Base-by-base conservation (phyloP, 805 yeast species). In the Ogataea pini region DNA sequence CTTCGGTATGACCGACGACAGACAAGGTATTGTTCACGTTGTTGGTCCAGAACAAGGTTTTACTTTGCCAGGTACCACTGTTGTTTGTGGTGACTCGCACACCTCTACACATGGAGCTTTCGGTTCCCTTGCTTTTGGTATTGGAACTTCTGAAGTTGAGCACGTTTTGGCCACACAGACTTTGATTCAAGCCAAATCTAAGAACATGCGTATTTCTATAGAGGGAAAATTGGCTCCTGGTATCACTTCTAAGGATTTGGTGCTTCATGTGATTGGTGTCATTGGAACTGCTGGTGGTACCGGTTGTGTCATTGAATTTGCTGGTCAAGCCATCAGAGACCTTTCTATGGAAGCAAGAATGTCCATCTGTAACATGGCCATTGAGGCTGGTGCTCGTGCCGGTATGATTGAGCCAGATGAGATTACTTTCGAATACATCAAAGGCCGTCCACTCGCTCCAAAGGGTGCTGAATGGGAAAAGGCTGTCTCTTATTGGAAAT, bases 201-300 rank as follows among this genome's bases (percentile, higher is more conserved):
- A 92, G 70, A 94, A 94, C 75, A 94, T 94, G 99, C 80, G 94
- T 65, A 85, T 94, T 59, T 69, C 76, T 52, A 87, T 94, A 20
- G 82, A 84, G 50, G 99, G 99, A 55, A 86, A 86, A 58, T 79
- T 94, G 58, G 71, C 76, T 32, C 86, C 87, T 33, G 98, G 97
- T 45, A 85, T 94, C 69, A 92, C 99, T 16, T 94, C 98, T 39
- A 94, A 94, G 77, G 99, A 94, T 73, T 76, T 94, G 60, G 84
- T 94, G 57, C 78, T 94, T 51, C 98, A 94, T 68, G 94, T 94
- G 37, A 94, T 94, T 64, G 97, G 97, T 60, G 83, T 84, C 44
- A 94, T 94, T 64, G 99, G 99, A 72, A 94, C 99, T 57, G 99
- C 99, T 52, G 99, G 99, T 72, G 99, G 99, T 73, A 94, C 98